These are phyloP conservation scores for Guadua angustifolia DNA, from an alignment of 176 grass and related monocot species.

Conservation along the genomic window DNA sequence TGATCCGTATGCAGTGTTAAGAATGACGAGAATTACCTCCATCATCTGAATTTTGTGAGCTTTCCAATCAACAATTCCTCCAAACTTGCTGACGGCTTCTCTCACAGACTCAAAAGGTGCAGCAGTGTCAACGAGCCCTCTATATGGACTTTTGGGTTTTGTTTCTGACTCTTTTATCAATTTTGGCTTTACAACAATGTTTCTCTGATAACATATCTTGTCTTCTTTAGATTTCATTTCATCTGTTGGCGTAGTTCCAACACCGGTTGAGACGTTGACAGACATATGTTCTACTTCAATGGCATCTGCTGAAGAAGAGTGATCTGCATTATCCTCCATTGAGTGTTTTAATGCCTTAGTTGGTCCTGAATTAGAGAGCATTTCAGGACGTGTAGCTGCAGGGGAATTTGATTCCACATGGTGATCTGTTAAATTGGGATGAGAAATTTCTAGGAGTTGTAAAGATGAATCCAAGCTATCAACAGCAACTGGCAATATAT, in stretches of 20 bases:
- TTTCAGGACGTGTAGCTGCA: constrained; percentile 14
- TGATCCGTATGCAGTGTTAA: constrained; percentile 32
- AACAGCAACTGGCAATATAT: constrained; percentile 2
- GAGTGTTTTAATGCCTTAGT: constrained; percentile 22
- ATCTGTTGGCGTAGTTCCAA: neutral
- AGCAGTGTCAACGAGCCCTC: constrained; percentile 71
- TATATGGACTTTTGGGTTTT: constrained; percentile 58
- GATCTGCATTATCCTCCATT: constrained; percentile 22
- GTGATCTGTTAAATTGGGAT: constrained; percentile 36
- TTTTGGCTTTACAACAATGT: constrained; percentile 45
- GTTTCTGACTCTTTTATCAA: constrained; percentile 47
- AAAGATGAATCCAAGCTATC: constrained; percentile 36
- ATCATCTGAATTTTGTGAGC: constrained; percentile 79
- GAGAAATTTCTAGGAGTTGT: neutral
- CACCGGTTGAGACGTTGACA: constrained; percentile 3
- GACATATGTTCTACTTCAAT: constrained; percentile 31
- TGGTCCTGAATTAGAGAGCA: constrained; percentile 19
- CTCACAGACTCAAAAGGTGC: constrained; percentile 94
- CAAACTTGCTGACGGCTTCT: constrained; percentile 89
- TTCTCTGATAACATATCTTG: constrained; percentile 24
- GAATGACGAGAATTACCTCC: constrained; percentile 67
- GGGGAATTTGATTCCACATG: constrained; percentile 8
- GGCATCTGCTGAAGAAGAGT: constrained; percentile 37
- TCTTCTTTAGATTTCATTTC: constrained; percentile 40
- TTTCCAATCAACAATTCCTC: constrained; percentile 98